Base-by-base conservation (phyloP, 495 filamentous ascomycete genomes). In the Geopyxis carbonaria region DNA sequence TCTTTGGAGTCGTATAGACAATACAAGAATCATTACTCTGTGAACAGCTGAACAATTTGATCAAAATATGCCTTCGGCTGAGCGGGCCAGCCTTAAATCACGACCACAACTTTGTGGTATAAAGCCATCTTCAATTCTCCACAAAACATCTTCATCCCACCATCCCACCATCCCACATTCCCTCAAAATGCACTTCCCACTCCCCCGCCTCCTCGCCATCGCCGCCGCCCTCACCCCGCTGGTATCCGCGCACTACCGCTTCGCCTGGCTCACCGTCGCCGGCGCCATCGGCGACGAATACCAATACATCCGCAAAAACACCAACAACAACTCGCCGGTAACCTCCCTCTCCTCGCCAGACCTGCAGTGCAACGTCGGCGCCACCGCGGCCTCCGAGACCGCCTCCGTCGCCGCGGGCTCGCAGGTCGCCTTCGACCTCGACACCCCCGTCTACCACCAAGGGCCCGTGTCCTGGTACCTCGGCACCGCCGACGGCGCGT, bases 341-440 rank as follows among this genome's bases (percentile, higher is more conserved):
- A 66, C 63, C 16, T 56, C 66, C 42, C 57, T 73, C 1, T 45
- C 65, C 2, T 66, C 63, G 7, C 57, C 50, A 4, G 67, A 74
- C 33, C 60, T 76, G 35, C 59, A 68, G 0, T 76, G 70, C 61
- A 76, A 76, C 33, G 68, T 66, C 19, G 69, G 68, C 40, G 69
- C 67, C 22, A n/a, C n/a, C n/a, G n/a, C n/a, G n/a, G n/a, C n/a
- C n/a, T n/a, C n/a, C n/a, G n/a, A n/a, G n/a, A n/a, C n/a, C n/a
- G n/a, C n/a, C n/a, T n/a, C n/a, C n/a, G n/a, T n/a, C n/a, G n/a
- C n/a, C n/a, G n/a, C n/a, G n/a, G n/a, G n/a, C n/a, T n/a, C n/a
- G n/a, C 4, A 46, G 45, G 45, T 46, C 21, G 27, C 45, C 2
- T 51, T 51, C 25, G 29, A 22, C n/a, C 30, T 51, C 11, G 41